Percentiles rank a stretch among this genome's conserved stretches.
phyloP scores from a whole-genome alignment of 73 alveolate species.

The Paramecium biaurelia region DNA sequence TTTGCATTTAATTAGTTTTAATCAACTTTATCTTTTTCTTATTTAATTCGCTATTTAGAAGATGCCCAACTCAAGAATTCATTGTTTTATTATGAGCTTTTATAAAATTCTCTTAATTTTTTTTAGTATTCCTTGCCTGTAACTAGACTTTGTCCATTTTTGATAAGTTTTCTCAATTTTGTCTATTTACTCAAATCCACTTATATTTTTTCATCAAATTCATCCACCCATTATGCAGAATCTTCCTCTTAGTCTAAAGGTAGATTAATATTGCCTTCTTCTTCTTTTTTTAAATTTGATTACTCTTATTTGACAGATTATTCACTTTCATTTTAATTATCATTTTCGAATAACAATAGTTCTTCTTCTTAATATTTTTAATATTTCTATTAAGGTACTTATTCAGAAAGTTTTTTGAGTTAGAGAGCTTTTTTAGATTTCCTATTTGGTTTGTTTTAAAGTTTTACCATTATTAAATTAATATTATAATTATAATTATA shows the following conservation, averaged over 20 bases:
- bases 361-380: slow-evolving; percentile 30
- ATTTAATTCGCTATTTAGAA: not conserved
- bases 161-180: slow-evolving; percentile 55
- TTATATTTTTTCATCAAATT: slow-evolving; percentile 45
- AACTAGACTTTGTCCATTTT: slow-evolving; percentile 47
- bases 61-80: slow-evolving; percentile 55
- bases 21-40: not conserved
- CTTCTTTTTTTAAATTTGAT: not conserved
- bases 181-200: slow-evolving; percentile 51
- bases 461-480: not conserved
- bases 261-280: not conserved
- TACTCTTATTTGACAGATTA: slow-evolving; percentile 7
- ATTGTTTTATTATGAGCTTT: not conserved
- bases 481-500: not conserved
- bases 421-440: not conserved
- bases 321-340: not conserved
- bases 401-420: slow-evolving; percentile 32
- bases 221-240: slow-evolving; percentile 41
- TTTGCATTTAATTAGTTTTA: not conserved
- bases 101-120: slow-evolving; percentile 48
- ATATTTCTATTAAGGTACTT: slow-evolving; percentile 19
- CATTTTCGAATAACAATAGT: slow-evolving; percentile 10
- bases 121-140: slow-evolving; percentile 54
- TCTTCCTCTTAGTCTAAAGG: not conserved
- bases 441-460: not conserved